phyloP scores from a whole-genome alignment of 176 grass and related monocot genomes.

The Oryza rufipogon region DNA sequence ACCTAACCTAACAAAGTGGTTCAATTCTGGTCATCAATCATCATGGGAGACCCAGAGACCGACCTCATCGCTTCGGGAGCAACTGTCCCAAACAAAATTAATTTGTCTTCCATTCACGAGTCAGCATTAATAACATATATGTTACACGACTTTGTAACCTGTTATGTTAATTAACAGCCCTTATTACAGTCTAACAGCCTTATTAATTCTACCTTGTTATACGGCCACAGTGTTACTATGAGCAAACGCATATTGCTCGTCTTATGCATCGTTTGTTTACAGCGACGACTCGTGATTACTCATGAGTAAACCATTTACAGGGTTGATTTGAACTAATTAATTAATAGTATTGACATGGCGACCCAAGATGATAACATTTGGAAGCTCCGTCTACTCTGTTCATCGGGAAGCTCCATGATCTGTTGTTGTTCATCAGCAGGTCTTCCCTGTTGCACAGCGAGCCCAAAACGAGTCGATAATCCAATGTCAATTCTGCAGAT shows the following conservation, averaged over 20 bases:
- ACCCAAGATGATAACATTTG: not conserved
- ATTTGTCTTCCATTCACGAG: conserved; percentile 5
- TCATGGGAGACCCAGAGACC: no score
- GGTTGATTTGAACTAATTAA: conserved; percentile 1
- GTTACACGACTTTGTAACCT: not conserved
- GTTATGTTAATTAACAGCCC: not conserved
- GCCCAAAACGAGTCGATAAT: not conserved
- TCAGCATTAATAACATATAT: not conserved
- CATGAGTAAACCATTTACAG: conserved; percentile 13
- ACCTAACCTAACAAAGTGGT: not conserved
- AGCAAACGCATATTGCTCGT: conserved; percentile 1
- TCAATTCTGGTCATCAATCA: not conserved
- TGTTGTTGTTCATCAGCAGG: not conserved
- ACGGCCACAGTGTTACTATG: not conserved
- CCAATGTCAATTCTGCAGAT: conserved; percentile 32
- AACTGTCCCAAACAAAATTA: not conserved
- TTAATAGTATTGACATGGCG: not conserved
- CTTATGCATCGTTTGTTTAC: conserved; percentile 12
- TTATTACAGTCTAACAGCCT: conserved; percentile 11
- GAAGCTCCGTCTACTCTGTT: not conserved
- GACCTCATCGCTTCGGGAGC: no score
- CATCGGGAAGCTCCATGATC: not conserved
- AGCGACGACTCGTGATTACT: not conserved
- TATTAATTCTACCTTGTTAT: not conserved
- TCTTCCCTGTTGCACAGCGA: not conserved